Percentiles rank a stretch among this genome's conserved stretches.
Evolutionary conservation across 2,329 filamentous ascomycete genomes (phyloP).

Genomic region (Trichoderma harzianum): DNA sequence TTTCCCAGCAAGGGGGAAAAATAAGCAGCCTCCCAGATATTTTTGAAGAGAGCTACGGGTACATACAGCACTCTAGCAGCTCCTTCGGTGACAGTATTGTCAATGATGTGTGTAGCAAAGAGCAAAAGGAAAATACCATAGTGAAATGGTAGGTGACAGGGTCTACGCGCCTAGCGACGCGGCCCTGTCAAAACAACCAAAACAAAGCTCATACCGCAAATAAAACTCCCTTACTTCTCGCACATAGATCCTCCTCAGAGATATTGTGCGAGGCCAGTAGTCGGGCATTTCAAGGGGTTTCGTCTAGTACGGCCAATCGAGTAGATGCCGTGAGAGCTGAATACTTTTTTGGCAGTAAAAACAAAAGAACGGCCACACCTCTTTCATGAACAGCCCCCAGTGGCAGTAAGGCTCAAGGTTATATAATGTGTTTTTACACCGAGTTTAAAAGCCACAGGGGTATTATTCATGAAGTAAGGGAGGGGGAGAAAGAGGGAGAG

Average conservation of each 20-base stretch:
- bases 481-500: background rate
- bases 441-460: background rate
- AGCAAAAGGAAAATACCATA: background rate
- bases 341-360: background rate
- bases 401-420: background rate
- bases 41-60: background rate
- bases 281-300: background rate
- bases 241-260: background rate
- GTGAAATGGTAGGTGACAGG: background rate
- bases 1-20: background rate
- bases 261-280: background rate
- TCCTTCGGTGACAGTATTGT: background rate
- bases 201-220: background rate
- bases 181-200: background rate
- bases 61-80: background rate
- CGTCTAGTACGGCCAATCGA: background rate
- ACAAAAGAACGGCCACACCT: background rate
- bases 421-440: background rate
- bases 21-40: background rate
- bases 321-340: background rate
- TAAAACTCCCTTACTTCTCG: background rate
- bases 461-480: background rate
- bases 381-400: background rate
- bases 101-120: constrained; percentile 11
- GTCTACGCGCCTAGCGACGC: background rate